Evolutionary conservation across 805 yeast species (phyloP).

Genomic region (Cyberlindnera misumaiensis): DNA sequence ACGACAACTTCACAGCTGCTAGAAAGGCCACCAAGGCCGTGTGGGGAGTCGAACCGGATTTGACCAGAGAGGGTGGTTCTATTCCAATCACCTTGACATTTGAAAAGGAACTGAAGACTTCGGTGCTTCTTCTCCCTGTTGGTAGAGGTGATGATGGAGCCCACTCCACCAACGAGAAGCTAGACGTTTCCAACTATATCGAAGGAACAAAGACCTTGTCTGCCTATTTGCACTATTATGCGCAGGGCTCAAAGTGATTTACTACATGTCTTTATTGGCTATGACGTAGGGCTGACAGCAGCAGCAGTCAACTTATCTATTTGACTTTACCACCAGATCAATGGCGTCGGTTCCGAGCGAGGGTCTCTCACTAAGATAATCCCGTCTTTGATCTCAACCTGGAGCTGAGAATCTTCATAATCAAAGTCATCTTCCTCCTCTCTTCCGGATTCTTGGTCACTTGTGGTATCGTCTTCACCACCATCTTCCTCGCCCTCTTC

Average conservation of each 20-base stretch:
- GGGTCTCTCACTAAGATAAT: too few species aligned
- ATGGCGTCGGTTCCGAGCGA: too few species aligned
- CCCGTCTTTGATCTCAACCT: too few species aligned
- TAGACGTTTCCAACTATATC: conserved; percentile 81
- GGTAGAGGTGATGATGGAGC: conserved; percentile 99
- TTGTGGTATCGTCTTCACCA: neutral
- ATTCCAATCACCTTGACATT: conserved; percentile 95
- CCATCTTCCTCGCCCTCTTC: neutral
- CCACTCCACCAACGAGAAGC: conserved; percentile 93
- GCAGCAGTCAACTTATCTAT: neutral
- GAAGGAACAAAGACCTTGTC: conserved; percentile 91
- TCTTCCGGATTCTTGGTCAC: too few species aligned
- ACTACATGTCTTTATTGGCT: too few species aligned
- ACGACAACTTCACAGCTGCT: conserved; percentile 90
- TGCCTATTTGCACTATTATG: conserved; percentile 88
- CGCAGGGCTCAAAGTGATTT: conserved; percentile 20
- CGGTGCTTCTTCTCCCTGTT: conserved; percentile 88
- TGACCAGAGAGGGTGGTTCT: conserved; percentile 98
- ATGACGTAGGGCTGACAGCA: too few species aligned
- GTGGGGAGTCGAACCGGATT: conserved; percentile 92
- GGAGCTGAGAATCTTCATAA: neutral
- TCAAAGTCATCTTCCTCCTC: neutral
- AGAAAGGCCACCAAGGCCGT: conserved; percentile 89
- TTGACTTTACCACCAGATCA: too few species aligned
- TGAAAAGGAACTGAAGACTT: conserved; percentile 79